phyloP scores from a whole-genome alignment of 768 basidiomycete species.

The Gloeostereum incarnatum region DNA sequence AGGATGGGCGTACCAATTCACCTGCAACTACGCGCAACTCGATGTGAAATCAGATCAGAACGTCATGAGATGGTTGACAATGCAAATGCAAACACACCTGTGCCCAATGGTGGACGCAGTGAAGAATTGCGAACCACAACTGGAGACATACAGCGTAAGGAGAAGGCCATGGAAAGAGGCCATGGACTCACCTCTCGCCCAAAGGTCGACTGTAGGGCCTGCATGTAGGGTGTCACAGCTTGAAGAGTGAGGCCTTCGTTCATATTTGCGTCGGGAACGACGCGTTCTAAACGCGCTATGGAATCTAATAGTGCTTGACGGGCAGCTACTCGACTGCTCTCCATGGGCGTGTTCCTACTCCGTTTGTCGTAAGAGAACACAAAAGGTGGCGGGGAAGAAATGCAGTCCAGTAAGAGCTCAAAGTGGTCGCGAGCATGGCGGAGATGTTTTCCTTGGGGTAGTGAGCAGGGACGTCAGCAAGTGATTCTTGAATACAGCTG shows the following conservation, averaged over 20 bases:
- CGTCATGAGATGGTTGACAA: conserved; percentile 7
- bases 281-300: conserved; percentile 44
- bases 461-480: no score
- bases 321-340: conserved; percentile 54
- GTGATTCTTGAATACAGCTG: conserved; percentile 3
- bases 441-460: conserved; percentile 63
- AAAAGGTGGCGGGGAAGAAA: conserved; percentile 36
- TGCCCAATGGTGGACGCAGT: conserved; percentile 88
- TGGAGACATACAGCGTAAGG: conserved; percentile 15
- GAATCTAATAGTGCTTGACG: conserved; percentile 43
- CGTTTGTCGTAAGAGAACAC: conserved; percentile 70
- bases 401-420: conserved; percentile 49
- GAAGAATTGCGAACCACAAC: conserved; percentile 83
- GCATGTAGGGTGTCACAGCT: conserved; percentile 72
- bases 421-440: conserved; percentile 85
- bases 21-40: conserved; percentile 80
- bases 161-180: not conserved
- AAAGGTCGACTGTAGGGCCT: conserved; percentile 70
- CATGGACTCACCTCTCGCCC: conserved; percentile 59
- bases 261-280: conserved; percentile 38
- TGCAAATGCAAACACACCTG: conserved; percentile 44
- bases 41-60: conserved; percentile 3
- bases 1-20: conserved; percentile 49
- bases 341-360: conserved; percentile 78
- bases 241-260: conserved; percentile 61